Evolutionary conservation across 2,329 filamentous ascomycete genomes (phyloP).

Genomic region (Ophiocordyceps camponoti-floridani): DNA sequence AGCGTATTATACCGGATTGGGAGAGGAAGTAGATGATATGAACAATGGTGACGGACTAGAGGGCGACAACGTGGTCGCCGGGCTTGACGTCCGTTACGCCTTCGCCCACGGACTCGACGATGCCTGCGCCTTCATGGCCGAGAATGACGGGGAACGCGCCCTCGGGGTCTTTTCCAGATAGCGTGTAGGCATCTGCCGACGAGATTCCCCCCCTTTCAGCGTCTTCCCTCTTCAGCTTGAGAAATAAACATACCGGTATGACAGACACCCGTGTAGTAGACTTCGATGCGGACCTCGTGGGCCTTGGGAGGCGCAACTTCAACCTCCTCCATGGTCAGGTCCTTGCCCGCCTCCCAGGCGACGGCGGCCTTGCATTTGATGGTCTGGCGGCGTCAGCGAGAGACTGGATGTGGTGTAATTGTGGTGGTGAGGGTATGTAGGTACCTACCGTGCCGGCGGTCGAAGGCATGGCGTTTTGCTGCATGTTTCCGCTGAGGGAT

Average conservation of each 20-base stretch:
- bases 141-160: conserved; percentile 81
- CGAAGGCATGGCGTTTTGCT: conserved; percentile 21
- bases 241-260: conserved; percentile 58
- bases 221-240: background rate
- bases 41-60: conserved; percentile 43
- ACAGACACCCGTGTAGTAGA: conserved; percentile 96
- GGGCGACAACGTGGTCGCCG: conserved; percentile 78
- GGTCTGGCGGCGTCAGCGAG: conserved; percentile 40
- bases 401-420: background rate
- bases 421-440: background rate
- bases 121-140: conserved; percentile 79
- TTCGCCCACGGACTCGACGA: conserved; percentile 87
- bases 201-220: background rate
- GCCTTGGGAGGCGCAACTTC: conserved; percentile 81
- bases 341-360: conserved; percentile 90
- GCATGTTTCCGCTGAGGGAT: background rate
- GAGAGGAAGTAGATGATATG: background rate
- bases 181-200: conserved; percentile 68
- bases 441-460: conserved; percentile 31
- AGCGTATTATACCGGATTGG: background rate
- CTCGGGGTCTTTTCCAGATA: conserved; percentile 93
- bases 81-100: conserved; percentile 88
- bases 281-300: conserved; percentile 90
- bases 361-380: conserved; percentile 96
- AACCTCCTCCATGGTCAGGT: conserved; percentile 75